phyloP scores from a whole-genome alignment of 2,329 filamentous ascomycete genomes.

The Diplodia intermedia region DNA sequence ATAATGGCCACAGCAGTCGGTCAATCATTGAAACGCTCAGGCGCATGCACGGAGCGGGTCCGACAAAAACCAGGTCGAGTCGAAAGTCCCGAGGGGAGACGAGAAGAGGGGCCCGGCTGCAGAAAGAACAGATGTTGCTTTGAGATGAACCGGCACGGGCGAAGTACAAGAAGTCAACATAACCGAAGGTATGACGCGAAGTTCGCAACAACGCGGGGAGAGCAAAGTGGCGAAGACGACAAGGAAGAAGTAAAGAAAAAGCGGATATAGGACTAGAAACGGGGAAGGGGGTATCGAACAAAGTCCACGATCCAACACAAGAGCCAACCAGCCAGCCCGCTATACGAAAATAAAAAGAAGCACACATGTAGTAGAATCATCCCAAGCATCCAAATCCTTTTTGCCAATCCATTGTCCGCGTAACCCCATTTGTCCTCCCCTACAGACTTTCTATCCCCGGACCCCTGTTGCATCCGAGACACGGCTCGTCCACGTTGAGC shows the following conservation, averaged over 20 bases:
- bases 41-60: not conserved
- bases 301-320: constrained; percentile 22
- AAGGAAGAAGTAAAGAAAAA: not conserved
- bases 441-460: not conserved
- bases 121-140: not conserved
- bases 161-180: not conserved
- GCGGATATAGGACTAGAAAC: constrained; percentile 20
- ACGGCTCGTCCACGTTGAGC: constrained; percentile 6
- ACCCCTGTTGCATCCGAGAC: constrained; percentile 13
- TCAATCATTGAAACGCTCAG: not conserved
- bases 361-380: constrained; percentile 14
- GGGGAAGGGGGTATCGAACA: constrained; percentile 30
- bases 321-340: constrained; percentile 25
- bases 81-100: not conserved
- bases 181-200: not conserved
- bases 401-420: constrained; percentile 1
- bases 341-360: constrained; percentile 18
- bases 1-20: not conserved
- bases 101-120: not conserved
- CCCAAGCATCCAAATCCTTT: constrained; percentile 10
- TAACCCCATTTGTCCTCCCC: not conserved
- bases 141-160: not conserved
- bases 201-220: not conserved
- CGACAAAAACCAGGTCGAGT: too few species aligned
- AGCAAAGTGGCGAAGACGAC: not conserved